Evolutionary conservation across 768 basidiomycete species (phyloP).

Genomic region (Panaeolus cyanescens): DNA sequence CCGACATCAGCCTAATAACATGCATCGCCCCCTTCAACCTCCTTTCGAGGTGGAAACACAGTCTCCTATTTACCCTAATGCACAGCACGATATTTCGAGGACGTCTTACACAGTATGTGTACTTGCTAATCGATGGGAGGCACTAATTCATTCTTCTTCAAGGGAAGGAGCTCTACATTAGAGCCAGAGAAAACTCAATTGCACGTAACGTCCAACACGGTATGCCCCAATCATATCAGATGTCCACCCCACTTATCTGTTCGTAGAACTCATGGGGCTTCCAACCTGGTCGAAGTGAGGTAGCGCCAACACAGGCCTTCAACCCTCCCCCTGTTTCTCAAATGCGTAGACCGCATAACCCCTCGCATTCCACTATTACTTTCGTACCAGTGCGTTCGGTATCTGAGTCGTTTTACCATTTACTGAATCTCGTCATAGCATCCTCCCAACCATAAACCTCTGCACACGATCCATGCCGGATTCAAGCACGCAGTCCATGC

Average conservation of each 20-base stretch:
- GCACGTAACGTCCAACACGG: no score
- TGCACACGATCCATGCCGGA: not conserved
- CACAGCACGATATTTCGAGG: not conserved
- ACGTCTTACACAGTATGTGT: not conserved
- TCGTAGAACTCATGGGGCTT: not conserved
- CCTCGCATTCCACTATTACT: not conserved
- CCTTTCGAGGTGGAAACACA: not conserved
- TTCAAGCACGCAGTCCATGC: not conserved
- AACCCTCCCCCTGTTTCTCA: not conserved
- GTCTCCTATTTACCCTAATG: not conserved
- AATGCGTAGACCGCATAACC: not conserved
- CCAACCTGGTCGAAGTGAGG: not conserved
- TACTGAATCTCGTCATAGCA: slow-evolving; percentile 1
- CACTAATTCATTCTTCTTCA: no score
- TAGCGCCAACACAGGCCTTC: not conserved
- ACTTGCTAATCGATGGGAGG: no score
- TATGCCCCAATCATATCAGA: no score
- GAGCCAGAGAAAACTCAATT: no score
- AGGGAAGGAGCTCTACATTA: no score
- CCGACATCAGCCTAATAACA: not conserved
- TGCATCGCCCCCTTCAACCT: not conserved
- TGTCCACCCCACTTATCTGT: not conserved
- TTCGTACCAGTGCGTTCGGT: not conserved
- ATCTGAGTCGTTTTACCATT: not conserved
- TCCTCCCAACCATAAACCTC: not conserved